phyloP scores from a whole-genome alignment of 108 stramenopile genomes.

The Fistulifera pelliculosa region DNA sequence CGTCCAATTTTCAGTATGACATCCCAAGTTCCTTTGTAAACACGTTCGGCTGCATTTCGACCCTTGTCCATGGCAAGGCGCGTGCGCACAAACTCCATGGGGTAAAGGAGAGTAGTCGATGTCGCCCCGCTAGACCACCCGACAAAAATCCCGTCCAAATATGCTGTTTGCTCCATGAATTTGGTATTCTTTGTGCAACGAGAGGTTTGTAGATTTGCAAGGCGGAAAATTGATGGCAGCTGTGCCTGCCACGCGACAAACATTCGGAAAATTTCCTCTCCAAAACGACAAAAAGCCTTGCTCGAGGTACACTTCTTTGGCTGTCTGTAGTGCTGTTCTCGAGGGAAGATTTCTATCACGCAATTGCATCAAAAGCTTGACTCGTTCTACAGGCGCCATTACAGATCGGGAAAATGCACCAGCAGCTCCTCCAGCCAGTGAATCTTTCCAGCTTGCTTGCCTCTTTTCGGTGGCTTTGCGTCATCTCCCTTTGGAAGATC shows the following conservation, averaged over 20 bases:
- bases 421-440: constrained; percentile 69
- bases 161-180: constrained; percentile 1
- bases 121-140: constrained; percentile 93
- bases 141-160: constrained; percentile 64
- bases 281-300: constrained; percentile 69
- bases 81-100: constrained; percentile 92
- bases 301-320: constrained; percentile 40
- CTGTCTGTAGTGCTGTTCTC: constrained; percentile 43
- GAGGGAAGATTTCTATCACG: constrained; percentile 27
- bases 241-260: constrained; percentile 60
- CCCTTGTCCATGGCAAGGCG: constrained; percentile 95
- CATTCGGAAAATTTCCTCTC: constrained; percentile 81
- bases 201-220: constrained; percentile 72
- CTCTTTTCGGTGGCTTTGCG: no score
- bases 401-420: constrained; percentile 82
- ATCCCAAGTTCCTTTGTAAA: constrained; percentile 70
- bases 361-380: constrained; percentile 92
- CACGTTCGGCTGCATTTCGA: constrained; percentile 4
- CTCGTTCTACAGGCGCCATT: constrained; percentile 96
- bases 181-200: constrained; percentile 25
- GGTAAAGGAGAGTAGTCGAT: constrained; percentile 92
- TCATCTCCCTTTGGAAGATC: no score
- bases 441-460: constrained; percentile 30
- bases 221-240: constrained; percentile 74
- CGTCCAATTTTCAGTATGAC: constrained; percentile 50